Evolutionary conservation across 2,329 filamentous ascomycete species (phyloP).

Genomic region (Nakataea oryzae): DNA sequence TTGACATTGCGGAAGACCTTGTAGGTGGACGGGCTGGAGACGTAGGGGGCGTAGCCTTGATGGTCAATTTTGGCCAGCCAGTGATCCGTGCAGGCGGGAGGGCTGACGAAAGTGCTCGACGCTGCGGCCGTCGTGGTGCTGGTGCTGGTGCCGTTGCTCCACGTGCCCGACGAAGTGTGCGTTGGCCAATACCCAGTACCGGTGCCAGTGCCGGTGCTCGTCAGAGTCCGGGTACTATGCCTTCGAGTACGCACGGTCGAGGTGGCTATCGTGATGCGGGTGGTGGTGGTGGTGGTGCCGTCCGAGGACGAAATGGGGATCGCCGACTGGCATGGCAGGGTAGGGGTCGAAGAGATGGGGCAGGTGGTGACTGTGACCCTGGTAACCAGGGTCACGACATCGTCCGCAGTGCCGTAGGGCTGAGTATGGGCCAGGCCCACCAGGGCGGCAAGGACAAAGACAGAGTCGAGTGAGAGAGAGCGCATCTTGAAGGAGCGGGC

Average conservation of each 20-base stretch:
- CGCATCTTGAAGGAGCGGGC: slow-evolving; percentile 12
- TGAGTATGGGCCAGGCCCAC: neutral
- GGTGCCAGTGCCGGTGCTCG: neutral
- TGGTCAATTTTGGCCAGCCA: slow-evolving; percentile 9
- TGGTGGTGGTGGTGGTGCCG: neutral
- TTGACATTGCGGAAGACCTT: slow-evolving; percentile 12
- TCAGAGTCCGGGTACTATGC: neutral
- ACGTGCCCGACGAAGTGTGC: neutral
- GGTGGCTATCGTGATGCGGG: neutral
- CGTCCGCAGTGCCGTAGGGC: slow-evolving; percentile 1
- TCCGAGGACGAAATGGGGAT: neutral
- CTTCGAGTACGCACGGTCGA: too few species aligned
- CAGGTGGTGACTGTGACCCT: slow-evolving; percentile 9
- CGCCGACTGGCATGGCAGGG: slow-evolving; percentile 4
- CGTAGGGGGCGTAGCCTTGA: slow-evolving; percentile 9
- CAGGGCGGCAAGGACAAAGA: slow-evolving; percentile 10
- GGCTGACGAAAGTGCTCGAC: neutral
- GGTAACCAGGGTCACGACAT: slow-evolving; percentile 8
- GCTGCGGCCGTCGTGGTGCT: neutral
- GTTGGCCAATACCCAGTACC: neutral
- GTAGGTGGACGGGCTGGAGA: slow-evolving; percentile 5
- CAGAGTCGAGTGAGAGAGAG: slow-evolving; percentile 10
- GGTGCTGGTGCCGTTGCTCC: neutral
- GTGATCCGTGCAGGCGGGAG: slow-evolving; percentile 1
- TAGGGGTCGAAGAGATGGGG: slow-evolving; percentile 5